phyloP scores from a whole-genome alignment of 2,329 filamentous ascomycete genomes.

The Clonostachys rhizophaga region DNA sequence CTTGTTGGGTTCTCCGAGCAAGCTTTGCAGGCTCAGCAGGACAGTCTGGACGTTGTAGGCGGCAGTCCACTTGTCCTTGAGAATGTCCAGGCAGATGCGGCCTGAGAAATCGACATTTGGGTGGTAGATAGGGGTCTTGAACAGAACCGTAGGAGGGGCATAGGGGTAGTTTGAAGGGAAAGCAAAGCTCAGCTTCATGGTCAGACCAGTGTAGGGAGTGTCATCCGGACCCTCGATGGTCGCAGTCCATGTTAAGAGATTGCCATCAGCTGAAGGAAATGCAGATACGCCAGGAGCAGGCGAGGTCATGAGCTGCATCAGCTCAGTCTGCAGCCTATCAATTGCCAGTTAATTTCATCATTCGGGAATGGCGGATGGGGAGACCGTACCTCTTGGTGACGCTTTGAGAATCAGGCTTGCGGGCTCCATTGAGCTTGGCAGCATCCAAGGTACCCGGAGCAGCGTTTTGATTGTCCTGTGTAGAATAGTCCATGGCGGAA shows the following conservation, averaged over 20 bases:
- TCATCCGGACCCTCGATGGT: conserved; percentile 89
- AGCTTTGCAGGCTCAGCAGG: conserved; percentile 85
- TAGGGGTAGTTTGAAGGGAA: conserved; percentile 96
- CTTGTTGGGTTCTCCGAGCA: conserved; percentile 98
- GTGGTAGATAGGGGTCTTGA: conserved; percentile 99
- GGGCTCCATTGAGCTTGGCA: conserved; percentile 53
- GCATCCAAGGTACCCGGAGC: conserved; percentile 57
- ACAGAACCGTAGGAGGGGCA: conserved; percentile 82
- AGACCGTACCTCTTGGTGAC: conserved; percentile 67
- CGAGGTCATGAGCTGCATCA: conserved; percentile 98
- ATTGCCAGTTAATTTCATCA: conserved; percentile 1
- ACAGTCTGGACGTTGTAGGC: conserved; percentile 96
- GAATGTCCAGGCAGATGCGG: conserved; percentile 93
- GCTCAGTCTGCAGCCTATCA: conserved; percentile 83
- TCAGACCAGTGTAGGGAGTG: conserved; percentile 84
- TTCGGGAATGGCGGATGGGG: background rate
- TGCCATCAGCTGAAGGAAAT: conserved; percentile 85
- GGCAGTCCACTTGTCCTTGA: conserved; percentile 99
- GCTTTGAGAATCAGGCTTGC: conserved; percentile 64
- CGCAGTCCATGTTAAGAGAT: conserved; percentile 87
- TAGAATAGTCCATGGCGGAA: conserved; percentile 34
- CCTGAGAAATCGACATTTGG: conserved; percentile 98
- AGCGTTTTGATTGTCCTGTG: conserved; percentile 61
- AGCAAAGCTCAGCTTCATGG: conserved; percentile 85
- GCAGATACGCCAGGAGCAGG: conserved; percentile 90